These are phyloP conservation scores for Exserohilum rostratum DNA, from an alignment of 2,329 filamentous ascomycete species.

Conservation along the genomic window DNA sequence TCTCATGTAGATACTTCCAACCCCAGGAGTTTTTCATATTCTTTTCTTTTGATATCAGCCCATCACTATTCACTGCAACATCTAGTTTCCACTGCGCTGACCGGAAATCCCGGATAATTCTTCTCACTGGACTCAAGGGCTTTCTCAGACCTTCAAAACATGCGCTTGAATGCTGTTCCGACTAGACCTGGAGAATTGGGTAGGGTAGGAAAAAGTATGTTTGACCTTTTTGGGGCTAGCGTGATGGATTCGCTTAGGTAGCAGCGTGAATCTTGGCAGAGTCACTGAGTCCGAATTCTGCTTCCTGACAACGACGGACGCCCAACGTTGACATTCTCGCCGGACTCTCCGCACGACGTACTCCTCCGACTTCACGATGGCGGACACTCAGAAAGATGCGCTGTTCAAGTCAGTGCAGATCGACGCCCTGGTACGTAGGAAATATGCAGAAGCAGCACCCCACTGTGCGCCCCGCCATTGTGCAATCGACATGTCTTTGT, in stretches of 20 bases:
- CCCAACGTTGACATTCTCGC: slow-evolving; percentile 25
- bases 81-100: too few species aligned
- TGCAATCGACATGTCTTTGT: slow-evolving; percentile 15
- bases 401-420: slow-evolving; percentile 89
- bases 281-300: slow-evolving; percentile 23
- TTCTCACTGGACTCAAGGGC: too few species aligned
- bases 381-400: slow-evolving; percentile 45
- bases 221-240: slow-evolving; percentile 17
- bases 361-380: slow-evolving; percentile 38
- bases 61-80: too few species aligned
- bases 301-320: slow-evolving; percentile 27
- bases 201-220: neutral
- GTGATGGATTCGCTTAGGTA: slow-evolving; percentile 17
- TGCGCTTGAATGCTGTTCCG: neutral
- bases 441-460: slow-evolving; percentile 41
- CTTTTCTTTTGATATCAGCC: too few species aligned
- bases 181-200: neutral
- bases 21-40: too few species aligned
- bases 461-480: slow-evolving; percentile 38
- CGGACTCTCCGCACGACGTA: slow-evolving; percentile 14
- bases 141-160: too few species aligned
- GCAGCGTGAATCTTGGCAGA: slow-evolving; percentile 29
- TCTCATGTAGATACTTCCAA: too few species aligned
- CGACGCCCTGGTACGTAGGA: slow-evolving; percentile 80
- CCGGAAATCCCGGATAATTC: too few species aligned